Conservation (phyloP, 164 flowering plant species). For the Malania oleifera region DNA sequence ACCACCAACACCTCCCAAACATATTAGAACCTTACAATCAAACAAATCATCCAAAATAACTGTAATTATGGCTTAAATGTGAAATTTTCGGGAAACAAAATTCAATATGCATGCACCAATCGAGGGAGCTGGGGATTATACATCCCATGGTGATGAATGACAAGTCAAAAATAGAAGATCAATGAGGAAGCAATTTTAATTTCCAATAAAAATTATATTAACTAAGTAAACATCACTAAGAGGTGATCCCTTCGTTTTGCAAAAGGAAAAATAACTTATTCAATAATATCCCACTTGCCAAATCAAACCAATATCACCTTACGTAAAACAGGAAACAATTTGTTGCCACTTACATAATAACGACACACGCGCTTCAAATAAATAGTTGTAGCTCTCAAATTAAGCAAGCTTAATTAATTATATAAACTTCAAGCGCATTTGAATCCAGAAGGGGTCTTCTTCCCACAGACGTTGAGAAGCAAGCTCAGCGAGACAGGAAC, state of each 20-base stretch:
- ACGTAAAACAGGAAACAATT: neutral
- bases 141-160: too few species aligned
- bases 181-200: too few species aligned
- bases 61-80: too few species aligned
- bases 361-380: too few species aligned
- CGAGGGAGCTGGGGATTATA: too few species aligned
- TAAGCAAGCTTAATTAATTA: neutral
- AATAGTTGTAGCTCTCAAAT: too few species aligned
- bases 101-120: too few species aligned
- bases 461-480: constrained; percentile 54
- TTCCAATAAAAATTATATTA: neutral
- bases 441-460: constrained; percentile 46
- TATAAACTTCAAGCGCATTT: constrained; percentile 33
- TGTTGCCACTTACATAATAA: neutral
- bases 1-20: too few species aligned
- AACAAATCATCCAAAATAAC: too few species aligned
- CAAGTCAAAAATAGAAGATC: too few species aligned
- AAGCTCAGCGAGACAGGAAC: constrained; percentile 56
- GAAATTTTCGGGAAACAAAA: too few species aligned
- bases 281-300: neutral
- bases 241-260: neutral
- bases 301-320: neutral
- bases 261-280: constrained; percentile 4
- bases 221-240: neutral
- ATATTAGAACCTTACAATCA: too few species aligned